phyloP scores from a whole-genome alignment of 2,329 filamentous ascomycete genomes.

The Fusarium oxysporum region DNA sequence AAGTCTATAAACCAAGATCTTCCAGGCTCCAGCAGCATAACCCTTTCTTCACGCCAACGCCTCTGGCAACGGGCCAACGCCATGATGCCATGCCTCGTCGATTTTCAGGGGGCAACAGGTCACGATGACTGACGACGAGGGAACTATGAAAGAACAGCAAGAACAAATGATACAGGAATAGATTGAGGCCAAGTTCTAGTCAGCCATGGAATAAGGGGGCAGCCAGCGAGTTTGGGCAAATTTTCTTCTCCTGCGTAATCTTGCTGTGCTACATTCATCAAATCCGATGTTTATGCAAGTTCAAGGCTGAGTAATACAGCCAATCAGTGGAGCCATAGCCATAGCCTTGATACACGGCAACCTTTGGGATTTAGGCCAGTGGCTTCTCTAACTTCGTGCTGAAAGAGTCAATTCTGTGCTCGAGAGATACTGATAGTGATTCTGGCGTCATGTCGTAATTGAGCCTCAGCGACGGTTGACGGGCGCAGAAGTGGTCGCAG shows the following conservation, averaged over 20 bases:
- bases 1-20: conserved; percentile 40
- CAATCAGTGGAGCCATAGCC: conserved; percentile 5
- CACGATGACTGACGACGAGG: conserved; percentile 21
- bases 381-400: not conserved
- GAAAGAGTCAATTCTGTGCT: not conserved
- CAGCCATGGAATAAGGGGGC: not conserved
- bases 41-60: conserved; percentile 38
- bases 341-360: not conserved
- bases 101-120: conserved; percentile 20
- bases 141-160: conserved; percentile 21
- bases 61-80: conserved; percentile 35
- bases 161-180: conserved; percentile 19
- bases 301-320: not conserved
- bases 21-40: conserved; percentile 29
- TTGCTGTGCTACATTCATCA: conserved; percentile 18
- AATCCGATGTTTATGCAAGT: conserved; percentile 6
- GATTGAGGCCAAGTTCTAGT: not conserved
- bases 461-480: conserved; percentile 36
- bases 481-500: conserved; percentile 36
- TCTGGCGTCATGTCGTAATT: not conserved
- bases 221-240: not conserved
- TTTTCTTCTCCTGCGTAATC: conserved; percentile 4
- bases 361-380: not conserved
- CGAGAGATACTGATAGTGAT: not conserved
- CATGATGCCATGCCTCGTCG: conserved; percentile 28